A percentile compares a stretch with the other conserved stretches of the same genome.
Conservation (phyloP, 768 basidiomycete genomes). For the Amanita pseudoporphyria region DNA sequence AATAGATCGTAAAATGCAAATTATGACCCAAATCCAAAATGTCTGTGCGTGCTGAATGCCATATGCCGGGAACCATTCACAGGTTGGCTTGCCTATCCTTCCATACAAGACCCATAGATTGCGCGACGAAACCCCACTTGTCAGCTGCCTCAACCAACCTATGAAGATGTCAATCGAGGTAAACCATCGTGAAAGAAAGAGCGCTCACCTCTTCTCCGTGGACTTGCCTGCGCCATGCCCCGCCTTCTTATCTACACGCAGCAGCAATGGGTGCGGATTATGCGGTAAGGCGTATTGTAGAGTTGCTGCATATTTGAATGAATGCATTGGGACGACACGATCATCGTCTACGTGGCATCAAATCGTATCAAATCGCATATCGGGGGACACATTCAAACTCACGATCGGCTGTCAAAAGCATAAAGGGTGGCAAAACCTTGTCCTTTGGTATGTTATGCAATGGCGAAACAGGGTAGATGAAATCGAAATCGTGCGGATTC, state of each 20-base stretch:
- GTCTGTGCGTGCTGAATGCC: not conserved
- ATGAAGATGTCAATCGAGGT: conserved; percentile 5
- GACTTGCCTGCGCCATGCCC: conserved; percentile 77
- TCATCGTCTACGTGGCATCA: conserved; percentile 49
- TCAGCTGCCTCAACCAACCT: conserved; percentile 72
- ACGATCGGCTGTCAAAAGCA: conserved; percentile 74
- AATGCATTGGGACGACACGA: conserved; percentile 77
- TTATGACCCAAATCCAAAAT: not conserved
- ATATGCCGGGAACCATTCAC: conserved; percentile 4
- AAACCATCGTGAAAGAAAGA: conserved; percentile 1
- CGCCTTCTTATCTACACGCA: conserved; percentile 70
- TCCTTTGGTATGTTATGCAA: conserved; percentile 66
- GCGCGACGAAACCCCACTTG: conserved; percentile 67
- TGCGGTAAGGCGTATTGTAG: conserved; percentile 54
- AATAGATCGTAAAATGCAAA: not conserved
- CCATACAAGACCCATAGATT: conserved; percentile 45
- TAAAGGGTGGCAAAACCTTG: conserved; percentile 50
- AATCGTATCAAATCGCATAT: conserved; percentile 1
- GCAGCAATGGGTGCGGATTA: conserved; percentile 64
- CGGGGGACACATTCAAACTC: too few relatives aligned
- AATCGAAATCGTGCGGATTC: conserved; percentile 71
- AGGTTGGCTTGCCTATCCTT: conserved; percentile 15
- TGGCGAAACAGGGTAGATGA: conserved; percentile 71
- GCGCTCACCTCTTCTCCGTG: conserved; percentile 51
- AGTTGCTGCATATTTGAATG: conserved; percentile 72